Base-by-base conservation (phyloP, 1,139 yeast genomes). In the Scheffersomyces illinoinensis region DNA sequence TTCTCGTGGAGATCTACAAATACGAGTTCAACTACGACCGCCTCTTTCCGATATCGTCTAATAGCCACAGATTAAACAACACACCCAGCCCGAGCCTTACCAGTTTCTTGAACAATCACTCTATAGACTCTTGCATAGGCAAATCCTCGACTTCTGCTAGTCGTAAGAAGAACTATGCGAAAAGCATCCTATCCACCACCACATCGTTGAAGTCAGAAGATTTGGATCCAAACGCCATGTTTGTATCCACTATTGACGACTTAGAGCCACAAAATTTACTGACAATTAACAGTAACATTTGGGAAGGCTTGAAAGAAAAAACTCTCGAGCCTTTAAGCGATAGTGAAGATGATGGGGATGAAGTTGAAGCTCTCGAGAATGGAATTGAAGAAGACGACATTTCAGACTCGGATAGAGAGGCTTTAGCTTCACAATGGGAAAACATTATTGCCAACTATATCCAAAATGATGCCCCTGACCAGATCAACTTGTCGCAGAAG, bases 1-100 rank as follows among this genome's bases (percentile, higher is more conserved):
- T 83, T 62, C 68, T 83, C 51, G 72, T 83, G 6, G 82, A 80
- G 58, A 78, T 82, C 19, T 81, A 72, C 68, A 78, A 77, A 56
- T 83, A 83, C 66, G 73, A 71, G 55, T 66, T 70, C 64, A 70
- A 66, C 61, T 75, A 68, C 61, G 74, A 71, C 55, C 66, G 68
- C 47, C 61, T 71, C 20, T 61, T 63, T 56, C 69, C 70, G 1
- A 49, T 47, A 17, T 55, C 52, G 58, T 19, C 61, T 54, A 52
- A 58, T 49, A 52, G 56, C 46, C 61, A 62, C 23, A 55, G 70
- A 17, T 61, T 68, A 49, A 68, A 68, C 59, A 61, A 57, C 57
- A 61, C 68, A 14, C 66, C 66, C 4, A 61, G 64, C 39, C 65
- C 67, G 6, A 57, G 59, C 52, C 54, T 58, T 49, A 17, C 56